A percentile compares a stretch with the other conserved stretches of the same genome.
Evolutionary conservation across 1,284 basidiomycete genomes (phyloP).

Genomic region (Apiotrichum domesticum): DNA sequence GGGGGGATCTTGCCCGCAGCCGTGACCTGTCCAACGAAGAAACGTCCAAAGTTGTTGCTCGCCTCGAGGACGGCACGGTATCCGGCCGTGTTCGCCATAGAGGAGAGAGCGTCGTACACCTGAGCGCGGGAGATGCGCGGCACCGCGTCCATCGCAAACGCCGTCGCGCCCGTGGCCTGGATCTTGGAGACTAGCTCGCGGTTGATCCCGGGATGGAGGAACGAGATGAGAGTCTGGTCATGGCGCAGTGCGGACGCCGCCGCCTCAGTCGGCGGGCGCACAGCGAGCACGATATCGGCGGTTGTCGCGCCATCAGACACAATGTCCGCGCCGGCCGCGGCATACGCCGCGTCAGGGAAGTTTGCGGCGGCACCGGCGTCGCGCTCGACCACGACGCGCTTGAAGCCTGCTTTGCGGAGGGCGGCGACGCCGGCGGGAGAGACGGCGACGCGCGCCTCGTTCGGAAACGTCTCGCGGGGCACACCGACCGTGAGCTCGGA

Average conservation of each 20-base stretch:
- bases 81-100: conserved; percentile 83
- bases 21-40: conserved; percentile 79
- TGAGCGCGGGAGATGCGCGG: conserved; percentile 80
- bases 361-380: conserved; percentile 65
- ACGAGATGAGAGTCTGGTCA: conserved; percentile 72
- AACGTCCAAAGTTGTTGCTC: conserved; percentile 75
- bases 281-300: conserved; percentile 76
- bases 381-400: conserved; percentile 62
- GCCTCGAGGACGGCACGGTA: conserved; percentile 83
- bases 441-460: conserved; percentile 69
- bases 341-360: conserved; percentile 71
- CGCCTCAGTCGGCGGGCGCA: conserved; percentile 56
- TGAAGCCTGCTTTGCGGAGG: conserved; percentile 73
- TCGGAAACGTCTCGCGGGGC: conserved; percentile 64
- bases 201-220: conserved; percentile 75
- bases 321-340: conserved; percentile 66
- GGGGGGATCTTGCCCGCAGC: conserved; percentile 73
- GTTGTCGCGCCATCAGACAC: conserved; percentile 43
- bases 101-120: conserved; percentile 76
- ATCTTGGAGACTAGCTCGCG: conserved; percentile 62
- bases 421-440: conserved; percentile 68
- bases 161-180: conserved; percentile 58
- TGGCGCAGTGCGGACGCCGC: conserved; percentile 59
- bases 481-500: conserved; percentile 67
- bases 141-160: conserved; percentile 78